Evolutionary conservation across 2,329 filamentous ascomycete genomes (phyloP).

Genomic region (Mollisiaceae sp.): DNA sequence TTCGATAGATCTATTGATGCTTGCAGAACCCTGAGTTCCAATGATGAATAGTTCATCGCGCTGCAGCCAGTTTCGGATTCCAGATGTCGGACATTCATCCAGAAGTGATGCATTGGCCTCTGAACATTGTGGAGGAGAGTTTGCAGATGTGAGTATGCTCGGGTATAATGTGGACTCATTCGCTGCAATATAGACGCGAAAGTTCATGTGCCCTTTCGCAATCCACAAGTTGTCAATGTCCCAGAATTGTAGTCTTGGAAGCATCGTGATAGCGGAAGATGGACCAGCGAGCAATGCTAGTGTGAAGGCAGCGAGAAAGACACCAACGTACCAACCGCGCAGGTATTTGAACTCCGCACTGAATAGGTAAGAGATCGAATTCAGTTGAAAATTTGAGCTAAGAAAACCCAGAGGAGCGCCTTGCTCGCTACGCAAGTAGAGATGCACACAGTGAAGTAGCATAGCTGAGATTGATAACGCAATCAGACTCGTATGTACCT

Average conservation of each 20-base stretch:
- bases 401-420: constrained; percentile 18
- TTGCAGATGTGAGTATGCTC: neutral
- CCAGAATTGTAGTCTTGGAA: constrained; percentile 23
- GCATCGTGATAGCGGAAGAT: constrained; percentile 19
- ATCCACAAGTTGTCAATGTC: constrained; percentile 10
- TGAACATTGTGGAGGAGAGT: constrained; percentile 8
- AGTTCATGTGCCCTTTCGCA: constrained; percentile 13
- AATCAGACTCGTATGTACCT: constrained; percentile 19
- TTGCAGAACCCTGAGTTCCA: neutral
- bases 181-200: constrained; percentile 14
- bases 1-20: constrained; percentile 15
- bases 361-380: constrained; percentile 10
- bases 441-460: constrained; percentile 15
- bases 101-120: constrained; percentile 10
- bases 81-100: constrained; percentile 14
- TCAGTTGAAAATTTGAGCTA: constrained; percentile 16
- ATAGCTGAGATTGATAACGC: constrained; percentile 16
- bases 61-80: constrained; percentile 10
- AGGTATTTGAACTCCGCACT: constrained; percentile 13
- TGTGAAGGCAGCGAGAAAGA: constrained; percentile 1
- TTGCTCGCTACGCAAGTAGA: neutral
- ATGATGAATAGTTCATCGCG: constrained; percentile 4
- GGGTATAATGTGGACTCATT: constrained; percentile 8
- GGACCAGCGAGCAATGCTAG: constrained; percentile 12
- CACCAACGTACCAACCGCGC: neutral